Conservation (phyloP, 2,329 filamentous ascomycete genomes). For the Clarireedia paspali region DNA sequence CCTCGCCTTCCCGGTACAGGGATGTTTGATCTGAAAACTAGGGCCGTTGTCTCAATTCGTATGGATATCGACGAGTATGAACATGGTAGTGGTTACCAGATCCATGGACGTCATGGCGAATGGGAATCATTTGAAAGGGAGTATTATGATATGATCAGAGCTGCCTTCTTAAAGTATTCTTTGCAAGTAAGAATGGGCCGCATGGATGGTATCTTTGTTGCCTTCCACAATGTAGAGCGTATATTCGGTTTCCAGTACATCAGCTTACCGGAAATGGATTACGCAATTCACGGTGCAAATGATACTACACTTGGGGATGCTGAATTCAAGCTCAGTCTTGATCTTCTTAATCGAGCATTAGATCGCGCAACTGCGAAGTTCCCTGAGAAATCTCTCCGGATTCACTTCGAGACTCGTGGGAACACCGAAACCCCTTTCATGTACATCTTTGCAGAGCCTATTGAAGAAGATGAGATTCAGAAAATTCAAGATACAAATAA, state of each 20-base stretch:
- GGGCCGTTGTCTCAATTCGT: conserved; percentile 83
- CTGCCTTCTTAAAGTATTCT: conserved; percentile 93
- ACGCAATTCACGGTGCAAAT: conserved; percentile 72
- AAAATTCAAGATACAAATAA: conserved; percentile 63
- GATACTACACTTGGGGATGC: conserved; percentile 63
- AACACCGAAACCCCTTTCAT: conserved; percentile 50
- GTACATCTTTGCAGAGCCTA: conserved; percentile 85
- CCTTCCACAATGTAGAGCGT: conserved; percentile 87
- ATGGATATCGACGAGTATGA: conserved; percentile 73
- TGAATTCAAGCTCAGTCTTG: conserved; percentile 78
- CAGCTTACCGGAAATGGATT: conserved; percentile 77
- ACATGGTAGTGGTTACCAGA: conserved; percentile 78
- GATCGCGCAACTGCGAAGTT: conserved; percentile 67
- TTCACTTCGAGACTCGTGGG: conserved; percentile 74
- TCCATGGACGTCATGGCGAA: conserved; percentile 64
- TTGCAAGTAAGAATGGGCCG: conserved; percentile 93
- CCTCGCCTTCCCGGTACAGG: conserved; percentile 79
- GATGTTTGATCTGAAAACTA: conserved; percentile 94
- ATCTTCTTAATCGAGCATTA: conserved; percentile 71
- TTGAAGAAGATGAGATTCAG: conserved; percentile 64
- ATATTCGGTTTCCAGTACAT: conserved; percentile 99
- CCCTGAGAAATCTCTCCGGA: conserved; percentile 66
- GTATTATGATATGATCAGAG: conserved; percentile 92
- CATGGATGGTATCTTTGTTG: conserved; percentile 98
- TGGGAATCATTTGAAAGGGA: conserved; percentile 94